Evolutionary conservation across 306 rosid genomes (phyloP).

Genomic region (Psophocarpus tetragonolobus): DNA sequence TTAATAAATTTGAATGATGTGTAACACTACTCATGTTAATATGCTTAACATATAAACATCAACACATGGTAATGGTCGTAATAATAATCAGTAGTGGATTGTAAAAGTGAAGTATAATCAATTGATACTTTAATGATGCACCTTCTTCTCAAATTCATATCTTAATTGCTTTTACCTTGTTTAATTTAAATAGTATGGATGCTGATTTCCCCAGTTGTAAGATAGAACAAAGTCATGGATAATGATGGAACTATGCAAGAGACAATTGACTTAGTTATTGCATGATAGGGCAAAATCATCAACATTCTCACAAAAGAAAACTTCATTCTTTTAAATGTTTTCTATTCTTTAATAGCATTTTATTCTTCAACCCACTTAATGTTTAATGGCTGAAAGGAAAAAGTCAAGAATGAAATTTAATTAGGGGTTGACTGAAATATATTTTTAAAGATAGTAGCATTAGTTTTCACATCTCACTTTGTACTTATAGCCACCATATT

Average conservation of each 20-base stretch:
- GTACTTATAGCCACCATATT: not conserved
- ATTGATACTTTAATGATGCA: not conserved
- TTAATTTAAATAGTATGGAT: slow-evolving; percentile 70
- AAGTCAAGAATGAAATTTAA: not conserved
- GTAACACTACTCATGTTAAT: too few relatives aligned
- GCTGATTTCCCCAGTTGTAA: slow-evolving; percentile 69
- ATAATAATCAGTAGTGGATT: not conserved
- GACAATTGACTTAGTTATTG: slow-evolving; percentile 37
- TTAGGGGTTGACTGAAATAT: not conserved
- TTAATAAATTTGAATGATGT: too few relatives aligned
- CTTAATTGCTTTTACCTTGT: not conserved
- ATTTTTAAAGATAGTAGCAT: not conserved
- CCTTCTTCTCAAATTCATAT: not conserved
- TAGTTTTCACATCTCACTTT: not conserved
- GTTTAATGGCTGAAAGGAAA: slow-evolving; percentile 7
- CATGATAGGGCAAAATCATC: slow-evolving; percentile 36
- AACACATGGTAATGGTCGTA: not conserved
- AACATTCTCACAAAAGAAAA: not conserved
- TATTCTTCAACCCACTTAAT: not conserved
- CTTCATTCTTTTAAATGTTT: not conserved
- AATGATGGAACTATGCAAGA: slow-evolving; percentile 47
- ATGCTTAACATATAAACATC: not conserved
- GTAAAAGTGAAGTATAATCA: not conserved
- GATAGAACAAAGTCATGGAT: slow-evolving; percentile 49
- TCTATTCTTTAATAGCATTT: not conserved